Evolutionary conservation across 2,329 filamentous ascomycete genomes (phyloP).

Genomic region (Apiospora aurea): DNA sequence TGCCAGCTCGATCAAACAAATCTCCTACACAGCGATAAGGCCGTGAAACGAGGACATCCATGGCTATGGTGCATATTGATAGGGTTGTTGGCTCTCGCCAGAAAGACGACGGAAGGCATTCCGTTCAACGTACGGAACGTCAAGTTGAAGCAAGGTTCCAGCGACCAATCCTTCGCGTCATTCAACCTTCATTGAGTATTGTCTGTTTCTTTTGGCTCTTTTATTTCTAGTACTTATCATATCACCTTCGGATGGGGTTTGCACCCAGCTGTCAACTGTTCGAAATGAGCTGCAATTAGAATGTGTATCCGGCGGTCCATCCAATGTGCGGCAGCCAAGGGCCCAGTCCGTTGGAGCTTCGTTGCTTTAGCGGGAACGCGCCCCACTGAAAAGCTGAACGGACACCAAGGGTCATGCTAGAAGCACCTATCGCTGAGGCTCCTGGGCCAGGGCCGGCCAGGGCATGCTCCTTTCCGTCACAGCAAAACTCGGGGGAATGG

Average conservation of each 20-base stretch:
- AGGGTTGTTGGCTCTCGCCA: neutral
- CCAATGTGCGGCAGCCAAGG: constrained; percentile 18
- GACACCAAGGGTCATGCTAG: neutral
- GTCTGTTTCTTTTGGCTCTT: neutral
- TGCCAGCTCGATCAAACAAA: constrained; percentile 1
- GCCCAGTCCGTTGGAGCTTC: neutral
- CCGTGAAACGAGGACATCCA: constrained; percentile 5
- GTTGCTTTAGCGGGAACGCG: constrained; percentile 1
- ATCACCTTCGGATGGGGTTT: neutral
- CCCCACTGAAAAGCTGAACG: constrained; percentile 12
- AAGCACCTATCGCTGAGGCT: neutral
- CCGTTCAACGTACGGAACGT: neutral
- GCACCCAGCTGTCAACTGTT: neutral
- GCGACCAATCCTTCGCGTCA: neutral
- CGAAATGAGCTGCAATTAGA: constrained; percentile 18
- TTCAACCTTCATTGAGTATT: neutral
- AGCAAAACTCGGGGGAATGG: neutral
- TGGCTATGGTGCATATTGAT: neutral
- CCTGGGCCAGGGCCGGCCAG: neutral
- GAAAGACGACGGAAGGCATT: neutral
- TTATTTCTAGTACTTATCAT: neutral
- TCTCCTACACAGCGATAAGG: neutral
- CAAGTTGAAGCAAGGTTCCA: no score
- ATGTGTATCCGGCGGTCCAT: constrained; percentile 6
- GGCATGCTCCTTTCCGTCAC: constrained; percentile 8